phyloP scores from a whole-genome alignment of 2,329 filamentous ascomycete species.

The Aphanocladium album region DNA sequence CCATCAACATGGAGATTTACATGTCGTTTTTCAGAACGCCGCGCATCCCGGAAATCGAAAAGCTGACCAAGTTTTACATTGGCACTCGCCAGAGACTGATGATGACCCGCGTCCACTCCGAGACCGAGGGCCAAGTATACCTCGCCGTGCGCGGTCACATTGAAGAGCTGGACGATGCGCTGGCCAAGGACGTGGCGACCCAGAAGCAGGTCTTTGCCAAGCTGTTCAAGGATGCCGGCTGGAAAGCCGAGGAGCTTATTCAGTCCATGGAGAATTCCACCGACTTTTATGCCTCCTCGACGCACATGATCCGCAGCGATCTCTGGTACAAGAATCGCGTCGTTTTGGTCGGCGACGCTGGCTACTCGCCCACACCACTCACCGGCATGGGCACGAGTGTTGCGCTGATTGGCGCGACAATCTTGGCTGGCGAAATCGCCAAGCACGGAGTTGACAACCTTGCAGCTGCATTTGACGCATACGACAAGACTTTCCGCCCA shows the following conservation, averaged over 20 bases:
- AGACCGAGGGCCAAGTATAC: conserved; percentile 26
- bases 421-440: conserved; percentile 44
- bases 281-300: conserved; percentile 39
- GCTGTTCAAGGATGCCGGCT: conserved; percentile 36
- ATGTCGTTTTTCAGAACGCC: conserved; percentile 24
- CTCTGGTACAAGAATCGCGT: conserved; percentile 32
- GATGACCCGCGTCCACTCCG: conserved; percentile 27
- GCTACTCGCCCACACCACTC: conserved; percentile 37
- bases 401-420: conserved; percentile 43
- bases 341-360: conserved; percentile 44
- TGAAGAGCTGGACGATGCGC: conserved; percentile 18
- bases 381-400: conserved; percentile 42
- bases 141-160: conserved; percentile 24
- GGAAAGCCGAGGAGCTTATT: conserved; percentile 29
- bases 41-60: not conserved
- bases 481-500: conserved; percentile 12
- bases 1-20: conserved; percentile 18
- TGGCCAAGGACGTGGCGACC: not conserved
- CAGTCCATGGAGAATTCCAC: conserved; percentile 24
- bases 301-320: conserved; percentile 37
- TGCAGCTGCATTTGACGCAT: conserved; percentile 11
- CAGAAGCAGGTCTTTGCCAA: conserved; percentile 31
- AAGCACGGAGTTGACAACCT: conserved; percentile 9
- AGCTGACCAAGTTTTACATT: conserved; percentile 24
- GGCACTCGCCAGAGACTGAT: conserved; percentile 26